Base-by-base conservation (phyloP, 1,284 basidiomycete genomes). In the Microbotryum intermedium region DNA sequence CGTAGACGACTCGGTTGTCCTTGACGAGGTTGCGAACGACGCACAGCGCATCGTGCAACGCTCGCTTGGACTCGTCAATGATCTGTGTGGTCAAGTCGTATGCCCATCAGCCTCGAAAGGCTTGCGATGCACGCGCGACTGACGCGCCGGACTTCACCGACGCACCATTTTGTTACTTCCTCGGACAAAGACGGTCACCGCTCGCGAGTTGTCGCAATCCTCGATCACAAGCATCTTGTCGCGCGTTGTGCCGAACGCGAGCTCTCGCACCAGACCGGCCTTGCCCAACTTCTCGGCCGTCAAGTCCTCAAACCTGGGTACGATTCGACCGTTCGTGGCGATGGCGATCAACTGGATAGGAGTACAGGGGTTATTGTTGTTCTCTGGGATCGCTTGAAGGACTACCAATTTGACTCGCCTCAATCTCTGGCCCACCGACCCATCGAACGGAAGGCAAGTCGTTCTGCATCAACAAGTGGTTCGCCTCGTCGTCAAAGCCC, bases 181-280 rank as follows among this genome's bases (percentile, higher is more conserved):
- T 46, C 94, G 83, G 10, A 98, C 91, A 72, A 98, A 98, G 70
- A 98, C 86, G 9, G 94, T 98, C 46, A 97, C 94, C 26, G 95
- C 93, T 55, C 92, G 84, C 16, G 88, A 84, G 77, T 98, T 98
- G 55, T 94, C 94, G 72, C 94, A 97, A 73, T 98, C 91, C 76
- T 98, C 94, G 70, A 98, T 94, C 66, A 98, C 88, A 61, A 98
- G 82, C 95, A 98, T 98, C 80, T 95, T 95, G 76, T 98, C 94
- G 66, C 90, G 83, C 18, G 94, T 98, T 9, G 94, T 98, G 55
- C 95, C 95, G 75, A 98, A 98, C 6, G 88, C 84, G 49, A 98
- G 77, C 76, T 98, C 94, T 47, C 91, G 84, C 4, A 98, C 94
- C 57, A 95, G 77, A 23, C 94, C 94, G 1, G 94, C 94, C 62